These are phyloP conservation scores for Penicillium sclerotigenum DNA, from an alignment of 2,329 filamentous ascomycete species.

Conservation along the genomic window DNA sequence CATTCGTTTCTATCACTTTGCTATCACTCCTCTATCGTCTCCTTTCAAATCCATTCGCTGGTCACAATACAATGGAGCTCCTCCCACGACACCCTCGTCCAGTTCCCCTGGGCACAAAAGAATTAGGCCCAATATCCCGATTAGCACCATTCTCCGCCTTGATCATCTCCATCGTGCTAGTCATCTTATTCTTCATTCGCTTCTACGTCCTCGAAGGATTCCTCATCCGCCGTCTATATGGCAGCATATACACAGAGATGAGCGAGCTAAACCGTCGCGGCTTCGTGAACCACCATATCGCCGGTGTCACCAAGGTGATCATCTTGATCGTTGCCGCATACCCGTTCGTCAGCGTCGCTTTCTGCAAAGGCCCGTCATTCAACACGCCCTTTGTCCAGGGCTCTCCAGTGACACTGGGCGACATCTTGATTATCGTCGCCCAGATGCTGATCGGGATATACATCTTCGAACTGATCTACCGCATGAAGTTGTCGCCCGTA, in stretches of 20 bases:
- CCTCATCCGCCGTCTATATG: conserved; percentile 37
- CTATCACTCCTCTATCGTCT: too few relatives aligned
- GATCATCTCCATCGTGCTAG: conserved; percentile 27
- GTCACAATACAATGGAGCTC: background rate
- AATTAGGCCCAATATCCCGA: conserved; percentile 23
- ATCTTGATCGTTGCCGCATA: conserved; percentile 42
- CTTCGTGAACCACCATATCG: conserved; percentile 50
- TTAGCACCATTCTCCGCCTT: conserved; percentile 26
- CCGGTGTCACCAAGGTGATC: conserved; percentile 41
- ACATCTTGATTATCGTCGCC: conserved; percentile 40
- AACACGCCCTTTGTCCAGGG: conserved; percentile 31
- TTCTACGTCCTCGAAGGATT: conserved; percentile 45
- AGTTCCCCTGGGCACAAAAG: background rate
- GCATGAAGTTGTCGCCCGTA: conserved; percentile 41
- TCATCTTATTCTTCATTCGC: conserved; percentile 40
- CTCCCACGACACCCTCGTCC: background rate
- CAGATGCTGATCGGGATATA: conserved; percentile 49
- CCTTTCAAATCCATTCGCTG: background rate
- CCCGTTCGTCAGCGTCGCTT: conserved; percentile 42
- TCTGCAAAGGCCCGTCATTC: conserved; percentile 30
- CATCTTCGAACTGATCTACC: conserved; percentile 46
- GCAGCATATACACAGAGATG: conserved; percentile 35
- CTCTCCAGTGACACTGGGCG: conserved; percentile 39
- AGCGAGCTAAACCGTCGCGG: conserved; percentile 38
- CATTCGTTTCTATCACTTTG: too few relatives aligned